A percentile compares a stretch with the other conserved stretches of the same genome.
Conservation (phyloP, 2,329 filamentous ascomycete species). For the Talaromyces sp. region DNA sequence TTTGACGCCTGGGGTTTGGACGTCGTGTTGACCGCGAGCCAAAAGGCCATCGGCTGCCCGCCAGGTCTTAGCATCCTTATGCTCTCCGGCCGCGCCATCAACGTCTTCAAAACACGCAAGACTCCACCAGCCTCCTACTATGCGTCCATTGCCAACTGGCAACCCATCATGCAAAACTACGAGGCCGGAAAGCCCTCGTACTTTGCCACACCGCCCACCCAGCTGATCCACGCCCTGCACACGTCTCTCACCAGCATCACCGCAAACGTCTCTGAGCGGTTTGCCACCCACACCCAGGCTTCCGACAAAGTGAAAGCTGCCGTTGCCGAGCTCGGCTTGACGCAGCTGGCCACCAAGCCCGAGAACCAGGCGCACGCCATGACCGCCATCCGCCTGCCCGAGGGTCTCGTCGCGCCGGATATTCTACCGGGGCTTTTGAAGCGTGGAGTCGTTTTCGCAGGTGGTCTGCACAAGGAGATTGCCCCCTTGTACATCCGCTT, state of each 20-base stretch:
- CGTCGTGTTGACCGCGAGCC: conserved; percentile 85
- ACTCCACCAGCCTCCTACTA: conserved; percentile 84
- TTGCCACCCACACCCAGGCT: conserved; percentile 70
- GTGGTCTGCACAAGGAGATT: conserved; percentile 93
- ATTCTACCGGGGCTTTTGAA: conserved; percentile 77
- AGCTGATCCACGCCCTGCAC: conserved; percentile 88
- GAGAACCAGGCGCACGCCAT: conserved; percentile 95
- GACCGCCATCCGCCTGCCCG: conserved; percentile 94
- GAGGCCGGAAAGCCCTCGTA: conserved; percentile 96
- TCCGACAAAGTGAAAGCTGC: conserved; percentile 85
- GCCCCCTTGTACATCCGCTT: conserved; percentile 90
- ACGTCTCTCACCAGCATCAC: conserved; percentile 83
- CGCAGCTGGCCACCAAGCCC: conserved; percentile 76
- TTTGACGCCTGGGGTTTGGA: conserved; percentile 96
- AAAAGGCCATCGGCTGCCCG: conserved; percentile 95
- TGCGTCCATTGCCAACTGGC: conserved; percentile 94
- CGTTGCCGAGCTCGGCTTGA: conserved; percentile 72
- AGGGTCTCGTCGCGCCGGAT: conserved; percentile 72
- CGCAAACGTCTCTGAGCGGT: conserved; percentile 70
- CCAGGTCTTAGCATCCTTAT: conserved; percentile 92
- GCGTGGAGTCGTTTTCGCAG: conserved; percentile 89
- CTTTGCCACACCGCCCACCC: conserved; percentile 93
- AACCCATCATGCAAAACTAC: conserved; percentile 98
- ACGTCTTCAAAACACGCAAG: conserved; percentile 73
- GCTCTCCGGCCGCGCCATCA: conserved; percentile 82